These are phyloP conservation scores for Polyporus tsugae DNA, from an alignment of 1,284 basidiomycete genomes.

Conservation along the genomic window DNA sequence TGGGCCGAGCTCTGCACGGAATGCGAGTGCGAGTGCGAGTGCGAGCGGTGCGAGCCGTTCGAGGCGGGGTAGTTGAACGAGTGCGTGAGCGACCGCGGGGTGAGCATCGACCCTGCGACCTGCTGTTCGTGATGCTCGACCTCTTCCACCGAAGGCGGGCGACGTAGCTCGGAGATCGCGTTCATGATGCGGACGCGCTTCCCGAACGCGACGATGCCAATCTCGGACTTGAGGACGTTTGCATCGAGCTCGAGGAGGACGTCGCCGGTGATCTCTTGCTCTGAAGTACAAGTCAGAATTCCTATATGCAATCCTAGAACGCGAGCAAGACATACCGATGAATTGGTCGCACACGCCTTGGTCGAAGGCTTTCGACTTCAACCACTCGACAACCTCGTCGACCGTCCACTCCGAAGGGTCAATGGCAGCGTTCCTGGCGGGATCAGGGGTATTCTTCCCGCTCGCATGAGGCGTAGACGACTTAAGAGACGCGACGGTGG, in stretches of 20 bases:
- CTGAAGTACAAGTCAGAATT: conserved; percentile 47
- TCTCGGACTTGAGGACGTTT: conserved; percentile 92
- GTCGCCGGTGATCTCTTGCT: conserved; percentile 99
- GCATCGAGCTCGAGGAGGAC: conserved; percentile 95
- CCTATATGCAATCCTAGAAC: background rate
- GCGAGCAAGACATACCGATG: conserved; percentile 61
- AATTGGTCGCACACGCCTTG: conserved; percentile 87
- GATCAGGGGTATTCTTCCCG: conserved; percentile 18
- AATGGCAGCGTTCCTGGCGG: conserved; percentile 32
- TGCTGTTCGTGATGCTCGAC: conserved; percentile 36
- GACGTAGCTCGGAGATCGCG: conserved; percentile 90
- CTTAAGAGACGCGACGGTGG: conserved; percentile 27
- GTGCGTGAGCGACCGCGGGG: conserved; percentile 50
- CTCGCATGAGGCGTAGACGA: conserved; percentile 27
- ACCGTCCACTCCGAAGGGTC: conserved; percentile 86
- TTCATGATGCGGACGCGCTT: conserved; percentile 94
- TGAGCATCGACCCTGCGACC: conserved; percentile 28
- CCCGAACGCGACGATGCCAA: conserved; percentile 94
- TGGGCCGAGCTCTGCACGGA: conserved; percentile 50
- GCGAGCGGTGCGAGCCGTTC: conserved; percentile 45
- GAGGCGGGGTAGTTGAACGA: conserved; percentile 40
- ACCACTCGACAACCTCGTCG: conserved; percentile 92
- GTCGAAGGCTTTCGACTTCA: conserved; percentile 87
- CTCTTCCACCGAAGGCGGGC: conserved; percentile 62
- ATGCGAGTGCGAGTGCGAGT: conserved; percentile 55